Evolutionary conservation across 108 stramenopile species (phyloP), one percentile per base, ranked within the genome.

Genomic region (Nitzschia inconspicua): DNA sequence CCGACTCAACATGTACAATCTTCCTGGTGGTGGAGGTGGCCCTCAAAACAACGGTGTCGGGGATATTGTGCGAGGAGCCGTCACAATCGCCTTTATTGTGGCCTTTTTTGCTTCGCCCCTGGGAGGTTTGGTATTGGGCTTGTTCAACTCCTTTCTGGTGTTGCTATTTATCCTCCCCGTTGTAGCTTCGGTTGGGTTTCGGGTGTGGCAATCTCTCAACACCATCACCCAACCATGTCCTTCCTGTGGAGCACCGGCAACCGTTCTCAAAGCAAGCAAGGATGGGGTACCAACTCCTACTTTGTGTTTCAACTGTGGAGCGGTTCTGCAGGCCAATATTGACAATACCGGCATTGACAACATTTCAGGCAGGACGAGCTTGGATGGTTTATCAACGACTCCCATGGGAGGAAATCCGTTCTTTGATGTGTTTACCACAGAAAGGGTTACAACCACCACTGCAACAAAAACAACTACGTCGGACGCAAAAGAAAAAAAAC

Each of bases 101-200:
- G 72, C 67, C 13, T 89, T 89, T 68, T 89, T 89, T 55, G 67
- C 68, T 6, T 82, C 82, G 2, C 88, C 88, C 10, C 49, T 89
- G 6, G 88, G 88, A 18, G 78, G 78, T 0, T 39, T 79, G n/a
- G 77, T 89, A 41, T 82, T 86, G 39, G 78, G 78, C n/a, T 67
- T 86, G 29, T 65, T 76, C 65, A 89, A 89, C 40, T 82, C 81
- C 6, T 58, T 89, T 48, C 72, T 89, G 26, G 53, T 82, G 8
- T 54, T 89, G 32, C 39, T 75, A 0, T 50, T 89, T 22, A 19
- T 86, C 39, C 60, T 71, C 44, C 88, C 88, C 0, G 48, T 85
- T 16, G 20, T 89, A 24, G 47, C 66, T 32, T 67, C 53, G 26
- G 66, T 77, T 16, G 85, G 74, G 3, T 84, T 86, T 44, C 71